phyloP scores from a whole-genome alignment of 208 protist genomes.

The Leishmania amazonensis region DNA sequence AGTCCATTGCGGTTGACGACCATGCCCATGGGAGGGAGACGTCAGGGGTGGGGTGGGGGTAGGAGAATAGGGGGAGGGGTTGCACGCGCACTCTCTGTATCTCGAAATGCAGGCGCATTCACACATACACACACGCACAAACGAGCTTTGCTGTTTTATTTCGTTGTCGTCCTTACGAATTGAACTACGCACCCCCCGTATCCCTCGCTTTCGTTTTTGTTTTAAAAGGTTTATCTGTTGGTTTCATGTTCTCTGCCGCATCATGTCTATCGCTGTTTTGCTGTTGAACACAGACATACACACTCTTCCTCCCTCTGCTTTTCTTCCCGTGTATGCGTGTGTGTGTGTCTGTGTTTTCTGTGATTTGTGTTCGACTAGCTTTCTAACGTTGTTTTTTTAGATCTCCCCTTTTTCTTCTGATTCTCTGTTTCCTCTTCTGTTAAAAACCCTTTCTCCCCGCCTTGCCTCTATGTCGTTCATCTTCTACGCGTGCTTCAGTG shows the following conservation, averaged over 20 bases:
- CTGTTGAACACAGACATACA: not conserved
- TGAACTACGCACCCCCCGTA: not conserved
- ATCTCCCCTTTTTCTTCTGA: not conserved
- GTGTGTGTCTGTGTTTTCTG: not conserved
- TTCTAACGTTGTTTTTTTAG: not conserved
- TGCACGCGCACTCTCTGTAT: not conserved
- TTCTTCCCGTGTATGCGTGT: not conserved
- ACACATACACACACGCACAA: not conserved
- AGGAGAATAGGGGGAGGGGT: not conserved
- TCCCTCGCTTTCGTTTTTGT: not conserved
- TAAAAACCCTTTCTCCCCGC: not conserved
- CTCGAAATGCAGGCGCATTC: not conserved
- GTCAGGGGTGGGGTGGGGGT: not conserved
- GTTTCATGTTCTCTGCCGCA: not conserved
- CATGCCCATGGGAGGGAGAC: not conserved
- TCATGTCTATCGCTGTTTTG: not conserved
- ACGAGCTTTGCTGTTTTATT: not conserved
- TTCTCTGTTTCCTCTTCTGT: not conserved
- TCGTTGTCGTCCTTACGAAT: not conserved
- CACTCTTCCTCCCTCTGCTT: not conserved
- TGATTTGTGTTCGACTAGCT: not conserved
- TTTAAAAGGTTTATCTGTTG: not conserved
- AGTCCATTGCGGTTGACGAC: not conserved
- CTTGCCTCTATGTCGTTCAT: not conserved
- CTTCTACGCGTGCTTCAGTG: not conserved